These are phyloP conservation scores for Aspergillus cejpii DNA, from an alignment of 2,329 filamentous ascomycete species.

Conservation along the genomic window DNA sequence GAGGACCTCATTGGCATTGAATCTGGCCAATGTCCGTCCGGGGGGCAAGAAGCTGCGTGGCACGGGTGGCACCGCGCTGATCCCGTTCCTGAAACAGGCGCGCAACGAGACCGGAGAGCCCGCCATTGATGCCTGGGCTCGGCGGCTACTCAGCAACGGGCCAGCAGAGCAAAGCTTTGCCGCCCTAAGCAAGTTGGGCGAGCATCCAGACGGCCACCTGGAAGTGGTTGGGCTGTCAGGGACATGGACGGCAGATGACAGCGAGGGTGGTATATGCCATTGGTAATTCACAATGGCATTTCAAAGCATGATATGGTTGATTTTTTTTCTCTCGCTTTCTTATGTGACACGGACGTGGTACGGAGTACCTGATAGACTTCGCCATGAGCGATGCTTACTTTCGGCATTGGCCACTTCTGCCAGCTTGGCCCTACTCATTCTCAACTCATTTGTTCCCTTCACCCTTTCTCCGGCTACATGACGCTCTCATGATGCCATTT, in stretches of 20 bases:
- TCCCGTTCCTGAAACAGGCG: conserved; percentile 94
- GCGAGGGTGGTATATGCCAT: conserved; percentile 57
- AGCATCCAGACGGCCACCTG: conserved; percentile 49
- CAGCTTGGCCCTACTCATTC: not conserved
- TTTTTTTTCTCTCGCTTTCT: not conserved
- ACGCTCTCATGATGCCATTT: not conserved
- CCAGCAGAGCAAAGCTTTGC: conserved; percentile 35
- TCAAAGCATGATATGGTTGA: not conserved
- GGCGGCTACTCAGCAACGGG: conserved; percentile 51
- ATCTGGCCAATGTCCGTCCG: conserved; percentile 46
- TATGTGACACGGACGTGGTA: not conserved
- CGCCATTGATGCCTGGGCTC: conserved; percentile 64
- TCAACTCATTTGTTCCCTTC: not conserved
- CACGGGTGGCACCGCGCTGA: conserved; percentile 87
- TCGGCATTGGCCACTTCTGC: not conserved
- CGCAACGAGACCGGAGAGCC: conserved; percentile 93
- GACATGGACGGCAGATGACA: conserved; percentile 82
- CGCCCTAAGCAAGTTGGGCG: conserved; percentile 48
- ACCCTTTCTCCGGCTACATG: not conserved
- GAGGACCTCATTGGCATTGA: conserved; percentile 37
- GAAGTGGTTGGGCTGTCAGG: conserved; percentile 68
- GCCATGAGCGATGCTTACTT: not conserved
- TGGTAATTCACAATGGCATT: conserved; percentile 36
- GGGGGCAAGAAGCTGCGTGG: conserved; percentile 63
- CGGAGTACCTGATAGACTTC: not conserved